These are phyloP conservation scores for Aspergillus tamarii DNA, from an alignment of 2,329 filamentous ascomycete species.

Conservation along the genomic window DNA sequence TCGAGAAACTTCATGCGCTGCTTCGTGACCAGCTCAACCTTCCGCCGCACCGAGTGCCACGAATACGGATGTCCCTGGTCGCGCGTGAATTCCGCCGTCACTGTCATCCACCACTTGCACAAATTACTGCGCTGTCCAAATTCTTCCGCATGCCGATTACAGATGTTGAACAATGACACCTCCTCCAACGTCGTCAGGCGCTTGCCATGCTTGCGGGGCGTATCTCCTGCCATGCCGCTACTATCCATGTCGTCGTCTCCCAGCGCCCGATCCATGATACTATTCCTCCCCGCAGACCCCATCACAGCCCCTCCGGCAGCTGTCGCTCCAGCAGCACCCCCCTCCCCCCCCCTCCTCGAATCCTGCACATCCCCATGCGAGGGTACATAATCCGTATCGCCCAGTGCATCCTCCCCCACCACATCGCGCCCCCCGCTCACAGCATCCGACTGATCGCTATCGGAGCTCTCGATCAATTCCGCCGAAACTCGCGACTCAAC, in stretches of 20 bases:
- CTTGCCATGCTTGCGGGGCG: slow-evolving; percentile 38
- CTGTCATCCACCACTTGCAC: slow-evolving; percentile 47
- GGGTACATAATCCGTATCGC: slow-evolving; percentile 22
- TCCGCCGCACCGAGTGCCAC: slow-evolving; percentile 48
- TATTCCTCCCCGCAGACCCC: slow-evolving; percentile 13
- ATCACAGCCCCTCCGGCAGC: slow-evolving; percentile 11
- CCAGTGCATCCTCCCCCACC: slow-evolving; percentile 11
- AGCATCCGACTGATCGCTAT: slow-evolving; percentile 20
- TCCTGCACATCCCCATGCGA: slow-evolving; percentile 13
- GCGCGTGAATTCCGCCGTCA: slow-evolving; percentile 42
- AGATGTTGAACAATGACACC: slow-evolving; percentile 45
- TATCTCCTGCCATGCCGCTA: slow-evolving; percentile 17
- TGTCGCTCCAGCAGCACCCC: slow-evolving; percentile 4
- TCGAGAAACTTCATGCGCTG: slow-evolving; percentile 45
- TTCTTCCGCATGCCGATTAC: slow-evolving; percentile 39
- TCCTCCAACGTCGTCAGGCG: slow-evolving; percentile 46
- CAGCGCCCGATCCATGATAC: background rate
- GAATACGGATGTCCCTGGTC: slow-evolving; percentile 45
- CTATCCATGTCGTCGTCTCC: background rate
- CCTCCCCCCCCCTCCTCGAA: background rate
- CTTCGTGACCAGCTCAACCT: slow-evolving; percentile 45
- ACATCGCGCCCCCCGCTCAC: slow-evolving; percentile 14
- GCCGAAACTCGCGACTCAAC: slow-evolving; percentile 17
- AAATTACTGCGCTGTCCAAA: slow-evolving; percentile 46
- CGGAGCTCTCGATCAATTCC: slow-evolving; percentile 21